A percentile compares a stretch with the other conserved stretches of the same genome.
Evolutionary conservation across 169 alveolate genomes (phyloP).

Genomic region (Cryptosporidium viatorum): DNA sequence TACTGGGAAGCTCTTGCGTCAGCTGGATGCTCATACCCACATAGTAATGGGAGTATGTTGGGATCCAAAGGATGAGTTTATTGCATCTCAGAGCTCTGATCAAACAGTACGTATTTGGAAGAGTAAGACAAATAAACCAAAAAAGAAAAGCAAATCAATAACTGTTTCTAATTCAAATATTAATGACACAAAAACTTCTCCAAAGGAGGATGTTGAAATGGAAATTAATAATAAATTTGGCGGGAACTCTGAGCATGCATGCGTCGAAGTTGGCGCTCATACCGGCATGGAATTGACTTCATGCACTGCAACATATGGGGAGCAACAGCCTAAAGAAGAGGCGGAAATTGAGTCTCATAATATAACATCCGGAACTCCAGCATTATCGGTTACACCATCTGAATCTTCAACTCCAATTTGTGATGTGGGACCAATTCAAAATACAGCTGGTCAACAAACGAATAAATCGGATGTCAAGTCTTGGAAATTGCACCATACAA

Average conservation of each 20-base stretch:
- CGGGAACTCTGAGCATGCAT: conserved; percentile 12
- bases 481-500: conserved; percentile 60
- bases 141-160: conserved; percentile 49
- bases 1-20: conserved; percentile 65
- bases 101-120: conserved; percentile 78
- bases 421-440: neutral
- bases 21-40: conserved; percentile 64
- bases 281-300: neutral
- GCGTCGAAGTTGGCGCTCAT: neutral
- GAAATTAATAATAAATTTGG: neutral
- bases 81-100: conserved; percentile 91
- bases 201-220: conserved; percentile 14
- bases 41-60: conserved; percentile 71
- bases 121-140: conserved; percentile 22
- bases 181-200: neutral
- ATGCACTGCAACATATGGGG: neutral
- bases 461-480: conserved; percentile 44
- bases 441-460: neutral
- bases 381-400: neutral
- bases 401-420: neutral
- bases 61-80: conserved; percentile 77
- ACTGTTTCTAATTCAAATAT: neutral
- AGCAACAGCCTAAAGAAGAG: neutral
- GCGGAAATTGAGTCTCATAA: neutral
- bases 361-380: neutral